Base-by-base conservation (phyloP, 805 yeast species). In the Starmera pachycereana region DNA sequence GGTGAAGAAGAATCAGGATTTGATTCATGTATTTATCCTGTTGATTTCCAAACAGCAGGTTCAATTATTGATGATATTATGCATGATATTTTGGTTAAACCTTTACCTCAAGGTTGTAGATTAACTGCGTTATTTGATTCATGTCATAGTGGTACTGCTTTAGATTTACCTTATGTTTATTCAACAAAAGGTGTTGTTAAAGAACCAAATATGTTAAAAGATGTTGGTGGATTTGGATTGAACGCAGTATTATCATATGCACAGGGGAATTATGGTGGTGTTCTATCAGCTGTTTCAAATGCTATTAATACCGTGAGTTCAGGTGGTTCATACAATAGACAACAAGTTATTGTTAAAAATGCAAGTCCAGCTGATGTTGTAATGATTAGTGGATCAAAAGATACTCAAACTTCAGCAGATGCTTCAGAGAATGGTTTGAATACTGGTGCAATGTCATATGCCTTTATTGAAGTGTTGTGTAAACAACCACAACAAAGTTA, bases 391-490 rank as follows among this genome's bases (percentile, higher is more conserved):
- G 95, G 95, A 6, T 86, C 95, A 48, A 83, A 81, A 55, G 95
- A 85, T 60, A 69, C 74, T 39, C 95, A 85, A 61, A 85, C 95
- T 0, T 73, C 81, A 29, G 95, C 95, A 7, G 95, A 85, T 58
- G 82, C 95, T 0, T 66, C 64, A 16, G 86, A 81, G 53, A 77
- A 74, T 32, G 88, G 89, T 25, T 62, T 60, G 11, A 73, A 78
- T 33, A 82, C 92, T 0, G 95, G 95, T 42, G 95, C 95, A 4
- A 80, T 85, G 84, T 79, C 88, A 19, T 82, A 76, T 62, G 81
- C 94, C 1, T 83, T 86, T 51, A 67, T 83, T 36, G 66, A 69
- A 44, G 89, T 82, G 8, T 61, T 85, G 65, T 50, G 62, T 22
- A 63, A 68, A 37, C 74, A 76, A 52, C 79, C 84, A 8, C 69